Evolutionary conservation across 2,329 filamentous ascomycete genomes (phyloP), one percentile per base, ranked within the genome.

Genomic region (Pezicula rhizophila): DNA sequence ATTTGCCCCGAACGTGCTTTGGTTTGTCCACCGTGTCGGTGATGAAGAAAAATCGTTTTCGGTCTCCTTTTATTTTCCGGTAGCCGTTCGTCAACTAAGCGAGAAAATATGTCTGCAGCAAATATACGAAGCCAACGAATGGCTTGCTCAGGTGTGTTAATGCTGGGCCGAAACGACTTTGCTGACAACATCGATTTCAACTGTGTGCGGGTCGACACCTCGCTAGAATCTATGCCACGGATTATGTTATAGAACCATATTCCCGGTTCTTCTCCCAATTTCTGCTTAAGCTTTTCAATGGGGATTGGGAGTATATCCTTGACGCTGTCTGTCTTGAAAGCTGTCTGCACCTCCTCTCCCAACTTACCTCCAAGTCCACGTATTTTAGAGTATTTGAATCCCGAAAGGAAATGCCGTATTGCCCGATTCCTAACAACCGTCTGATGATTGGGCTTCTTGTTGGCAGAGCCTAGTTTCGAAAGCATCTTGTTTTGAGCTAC

Each of bases 161-260:
- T 92, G 48, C 78, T 82, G 0, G 93, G 93, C 23, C 88, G 78
- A 62, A 99, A 99, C 0, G 90, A 95, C 65, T 99, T 99, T 17
- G 93, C 91, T 1, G 90, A 96, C 12, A 97, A 75, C 91, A 99
- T 97, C 14, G 87, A 93, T 66, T 97, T 96, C 71, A 96, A 96
- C 61, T 93, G 88, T 1, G 90, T 96, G 45, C 92, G 78, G 25
- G 89, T 80, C 61, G 89, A 96, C 56, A 99, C 89, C 66, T 96
- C 91, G 59, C 86, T 93, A 44, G 75, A 73, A 65, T 99, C 93
- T 52, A 91, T 81, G 1, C 93, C 93, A 10, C 93, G 82, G 46
- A 97, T 85, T 10, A 85, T 86, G 47, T 85, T 82, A 68, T 95
- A 85, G 10, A 97, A 74, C 90, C 91, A 96, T 3, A 77, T 74